Evolutionary conservation across 164 flowering plant species (phyloP).

Genomic region (Piper longum): DNA sequence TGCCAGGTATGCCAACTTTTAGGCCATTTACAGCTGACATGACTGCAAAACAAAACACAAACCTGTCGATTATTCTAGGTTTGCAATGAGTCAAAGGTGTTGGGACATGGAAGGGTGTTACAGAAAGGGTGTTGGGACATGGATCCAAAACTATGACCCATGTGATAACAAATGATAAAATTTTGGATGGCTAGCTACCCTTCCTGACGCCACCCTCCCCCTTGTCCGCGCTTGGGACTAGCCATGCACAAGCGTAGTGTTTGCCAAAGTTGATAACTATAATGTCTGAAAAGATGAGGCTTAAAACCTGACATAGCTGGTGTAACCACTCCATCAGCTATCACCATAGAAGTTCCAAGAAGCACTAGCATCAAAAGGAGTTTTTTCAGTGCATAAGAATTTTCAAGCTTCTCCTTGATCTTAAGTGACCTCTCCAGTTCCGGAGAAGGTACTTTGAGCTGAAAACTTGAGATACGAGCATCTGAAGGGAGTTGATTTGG

Average conservation of each 20-base stretch:
- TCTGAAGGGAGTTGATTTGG: slow-evolving; percentile 97
- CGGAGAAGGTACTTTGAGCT: slow-evolving; percentile 93
- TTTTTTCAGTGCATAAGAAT: slow-evolving; percentile 66
- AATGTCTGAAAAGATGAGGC: no score
- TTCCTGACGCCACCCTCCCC: no score
- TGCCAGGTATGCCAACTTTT: slow-evolving; percentile 58
- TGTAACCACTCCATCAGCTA: slow-evolving; percentile 91
- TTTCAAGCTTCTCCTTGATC: slow-evolving; percentile 84
- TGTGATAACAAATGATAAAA: no score
- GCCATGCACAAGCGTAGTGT: no score
- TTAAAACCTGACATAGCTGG: slow-evolving; percentile 98
- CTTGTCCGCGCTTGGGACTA: no score
- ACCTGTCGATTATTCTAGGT: neutral
- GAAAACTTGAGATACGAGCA: slow-evolving; percentile 96
- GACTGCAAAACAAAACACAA: slow-evolving; percentile 37
- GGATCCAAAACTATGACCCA: no score
- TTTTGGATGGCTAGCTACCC: no score
- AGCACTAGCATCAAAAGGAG: slow-evolving; percentile 77
- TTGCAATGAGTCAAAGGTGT: neutral
- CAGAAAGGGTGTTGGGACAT: no score
- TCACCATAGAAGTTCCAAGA: slow-evolving; percentile 93
- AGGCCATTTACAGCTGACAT: slow-evolving; percentile 91
- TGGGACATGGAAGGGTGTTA: no score
- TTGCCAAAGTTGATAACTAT: no score
- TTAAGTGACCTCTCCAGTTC: slow-evolving; percentile 94